Conservation (phyloP, 495 filamentous ascomycete genomes). For the Baudoinia panamericana region DNA sequence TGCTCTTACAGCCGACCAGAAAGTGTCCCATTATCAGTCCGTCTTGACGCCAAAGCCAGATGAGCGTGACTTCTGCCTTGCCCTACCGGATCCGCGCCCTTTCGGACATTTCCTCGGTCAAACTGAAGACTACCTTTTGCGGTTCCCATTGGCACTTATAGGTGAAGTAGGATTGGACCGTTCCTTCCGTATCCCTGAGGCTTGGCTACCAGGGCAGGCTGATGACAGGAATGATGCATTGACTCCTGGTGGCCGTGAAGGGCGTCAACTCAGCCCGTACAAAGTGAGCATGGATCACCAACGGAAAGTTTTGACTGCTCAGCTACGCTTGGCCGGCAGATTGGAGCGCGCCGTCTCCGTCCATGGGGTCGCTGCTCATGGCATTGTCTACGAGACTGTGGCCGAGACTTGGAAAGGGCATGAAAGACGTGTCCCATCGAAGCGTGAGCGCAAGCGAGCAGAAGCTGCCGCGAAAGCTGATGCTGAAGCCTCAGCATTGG, state of each 20-base stretch:
- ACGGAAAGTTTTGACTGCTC: constrained; percentile 56
- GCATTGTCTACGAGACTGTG: constrained; percentile 62
- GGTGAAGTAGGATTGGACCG: constrained; percentile 86
- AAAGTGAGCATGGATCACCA: constrained; percentile 71
- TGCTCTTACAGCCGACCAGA: constrained; percentile 29
- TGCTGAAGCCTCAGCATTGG: constrained; percentile 25
- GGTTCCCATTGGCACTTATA: constrained; percentile 56
- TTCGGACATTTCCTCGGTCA: constrained; percentile 54
- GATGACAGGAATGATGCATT: constrained; percentile 39
- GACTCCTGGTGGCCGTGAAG: constrained; percentile 76
- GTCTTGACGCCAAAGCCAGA: constrained; percentile 52
- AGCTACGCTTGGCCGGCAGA: constrained; percentile 75
- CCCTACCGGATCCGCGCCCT: constrained; percentile 57
- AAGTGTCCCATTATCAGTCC: constrained; percentile 55
- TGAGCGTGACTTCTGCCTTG: constrained; percentile 47
- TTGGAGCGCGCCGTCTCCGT: constrained; percentile 69
- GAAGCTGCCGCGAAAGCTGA: constrained; percentile 12
- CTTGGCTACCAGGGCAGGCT: constrained; percentile 42
- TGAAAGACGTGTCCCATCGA: constrained; percentile 55
- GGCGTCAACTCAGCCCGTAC: constrained; percentile 57
- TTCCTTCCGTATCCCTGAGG: constrained; percentile 64
- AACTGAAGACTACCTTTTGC: constrained; percentile 48
- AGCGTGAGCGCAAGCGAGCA: constrained; percentile 41
- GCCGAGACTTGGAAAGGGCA: constrained; percentile 69
- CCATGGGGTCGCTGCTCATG: constrained; percentile 87